A percentile compares a stretch with the other conserved stretches of the same genome.
Conservation (phyloP, 352 stramenopile genomes). For the Globisporangium solare region DNA sequence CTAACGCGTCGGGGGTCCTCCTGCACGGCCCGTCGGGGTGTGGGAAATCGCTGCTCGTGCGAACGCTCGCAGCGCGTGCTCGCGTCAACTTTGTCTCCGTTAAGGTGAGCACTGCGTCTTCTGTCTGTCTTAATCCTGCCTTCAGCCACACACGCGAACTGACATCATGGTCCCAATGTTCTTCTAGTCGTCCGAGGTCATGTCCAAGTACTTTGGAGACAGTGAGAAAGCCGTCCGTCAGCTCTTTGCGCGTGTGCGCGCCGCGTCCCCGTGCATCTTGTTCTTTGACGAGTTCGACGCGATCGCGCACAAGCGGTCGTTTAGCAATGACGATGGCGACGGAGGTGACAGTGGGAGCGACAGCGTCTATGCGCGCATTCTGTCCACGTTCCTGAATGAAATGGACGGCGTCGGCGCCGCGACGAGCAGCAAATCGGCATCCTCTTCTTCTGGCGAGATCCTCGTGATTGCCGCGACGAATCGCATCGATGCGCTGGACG, state of each 20-base stretch:
- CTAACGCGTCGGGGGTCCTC: slow-evolving; percentile 66
- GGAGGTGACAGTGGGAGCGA: slow-evolving; percentile 30
- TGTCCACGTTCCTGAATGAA: slow-evolving; percentile 84
- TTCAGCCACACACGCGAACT: no score
- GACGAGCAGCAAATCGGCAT: slow-evolving; percentile 15
- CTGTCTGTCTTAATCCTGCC: neutral
- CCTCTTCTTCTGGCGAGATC: slow-evolving; percentile 30
- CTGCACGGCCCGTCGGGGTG: slow-evolving; percentile 77
- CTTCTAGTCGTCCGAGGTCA: slow-evolving; percentile 66
- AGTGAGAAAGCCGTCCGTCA: slow-evolving; percentile 78
- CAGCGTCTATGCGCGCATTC: slow-evolving; percentile 71
- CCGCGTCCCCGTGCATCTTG: slow-evolving; percentile 65
- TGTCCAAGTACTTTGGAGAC: slow-evolving; percentile 87
- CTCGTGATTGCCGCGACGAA: slow-evolving; percentile 78
- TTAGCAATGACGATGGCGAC: slow-evolving; percentile 30
- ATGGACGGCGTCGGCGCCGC: slow-evolving; percentile 72
- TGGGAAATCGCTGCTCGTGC: slow-evolving; percentile 79
- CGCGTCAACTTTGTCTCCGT: slow-evolving; percentile 79
- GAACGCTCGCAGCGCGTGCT: slow-evolving; percentile 49
- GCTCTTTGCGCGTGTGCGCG: slow-evolving; percentile 72
- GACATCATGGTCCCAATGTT: neutral
- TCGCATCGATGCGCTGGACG: slow-evolving; percentile 58
- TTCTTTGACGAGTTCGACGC: slow-evolving; percentile 87
- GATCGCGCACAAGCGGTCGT: slow-evolving; percentile 76
- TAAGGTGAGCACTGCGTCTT: slow-evolving; percentile 36